phyloP scores from a whole-genome alignment of 129 eudicot species.

The Flaveria linearis region DNA sequence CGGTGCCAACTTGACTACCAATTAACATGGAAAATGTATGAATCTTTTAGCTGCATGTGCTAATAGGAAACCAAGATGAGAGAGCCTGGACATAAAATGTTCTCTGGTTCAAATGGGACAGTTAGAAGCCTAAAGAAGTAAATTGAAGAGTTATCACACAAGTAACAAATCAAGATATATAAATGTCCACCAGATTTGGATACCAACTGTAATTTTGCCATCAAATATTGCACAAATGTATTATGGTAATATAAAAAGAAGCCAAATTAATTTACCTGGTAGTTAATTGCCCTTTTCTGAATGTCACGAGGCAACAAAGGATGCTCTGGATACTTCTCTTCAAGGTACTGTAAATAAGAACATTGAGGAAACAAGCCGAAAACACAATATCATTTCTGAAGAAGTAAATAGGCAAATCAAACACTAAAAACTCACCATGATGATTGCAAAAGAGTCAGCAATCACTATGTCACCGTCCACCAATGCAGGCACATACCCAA shows the following conservation, averaged over 20 bases:
- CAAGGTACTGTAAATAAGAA: constrained; percentile 60
- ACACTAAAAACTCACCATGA: constrained; percentile 51
- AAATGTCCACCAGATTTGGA: neutral
- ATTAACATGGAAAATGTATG: neutral
- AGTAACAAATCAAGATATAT: neutral
- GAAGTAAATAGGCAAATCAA: neutral
- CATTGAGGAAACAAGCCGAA: constrained; percentile 1
- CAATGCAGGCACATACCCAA: constrained; percentile 77
- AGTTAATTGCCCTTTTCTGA: constrained; percentile 70
- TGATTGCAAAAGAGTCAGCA: constrained; percentile 80
- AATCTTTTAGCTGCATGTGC: neutral
- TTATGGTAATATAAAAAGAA: constrained; percentile 5
- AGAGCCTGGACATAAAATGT: neutral
- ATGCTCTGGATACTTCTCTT: constrained; percentile 87
- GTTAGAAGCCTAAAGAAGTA: neutral
- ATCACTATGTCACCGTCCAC: constrained; percentile 70
- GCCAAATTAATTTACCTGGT: constrained; percentile 55
- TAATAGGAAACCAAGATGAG: neutral
- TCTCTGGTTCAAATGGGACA: neutral
- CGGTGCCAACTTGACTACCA: neutral
- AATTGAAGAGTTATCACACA: neutral
- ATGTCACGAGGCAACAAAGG: constrained; percentile 77
- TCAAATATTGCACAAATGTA: constrained; percentile 1
- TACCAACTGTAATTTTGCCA: constrained; percentile 1
- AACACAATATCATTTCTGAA: neutral